Evolutionary conservation across 257 asterid species (phyloP).

Genomic region (Nicotiana knightiana): DNA sequence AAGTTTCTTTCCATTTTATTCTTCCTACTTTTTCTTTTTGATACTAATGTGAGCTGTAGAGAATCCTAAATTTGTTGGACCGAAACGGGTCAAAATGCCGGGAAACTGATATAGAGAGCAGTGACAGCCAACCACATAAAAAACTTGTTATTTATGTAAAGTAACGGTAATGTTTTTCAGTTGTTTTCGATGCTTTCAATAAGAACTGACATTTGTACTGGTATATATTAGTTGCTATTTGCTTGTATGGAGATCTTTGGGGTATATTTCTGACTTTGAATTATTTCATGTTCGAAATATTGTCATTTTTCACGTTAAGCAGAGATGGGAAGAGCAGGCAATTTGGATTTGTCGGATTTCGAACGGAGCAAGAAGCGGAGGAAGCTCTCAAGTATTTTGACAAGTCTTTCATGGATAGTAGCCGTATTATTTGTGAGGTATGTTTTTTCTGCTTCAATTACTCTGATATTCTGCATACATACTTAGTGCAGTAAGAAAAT

Average conservation of each 20-base stretch:
- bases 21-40: background rate
- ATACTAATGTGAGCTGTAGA: background rate
- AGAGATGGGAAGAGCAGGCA: slow-evolving; percentile 93
- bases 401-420: slow-evolving; percentile 62
- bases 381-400: slow-evolving; percentile 62
- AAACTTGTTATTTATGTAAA: background rate
- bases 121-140: background rate
- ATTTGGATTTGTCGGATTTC: slow-evolving; percentile 76
- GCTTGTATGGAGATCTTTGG: background rate
- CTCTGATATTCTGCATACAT: background rate
- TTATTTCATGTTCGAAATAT: background rate
- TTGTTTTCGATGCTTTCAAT: background rate
- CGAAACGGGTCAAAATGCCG: background rate
- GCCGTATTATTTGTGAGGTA: slow-evolving; percentile 78
- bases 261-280: background rate
- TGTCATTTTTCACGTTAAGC: slow-evolving; percentile 14
- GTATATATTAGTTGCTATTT: background rate
- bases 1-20: background rate
- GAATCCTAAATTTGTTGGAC: background rate
- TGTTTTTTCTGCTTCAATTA: slow-evolving; percentile 14
- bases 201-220: background rate
- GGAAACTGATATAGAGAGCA: background rate
- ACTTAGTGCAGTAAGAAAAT: background rate
- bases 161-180: background rate
- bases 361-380: slow-evolving; percentile 70